These are phyloP conservation scores for Fraxinus ornus DNA, from an alignment of 305 asterid genomes.

Conservation along the genomic window DNA sequence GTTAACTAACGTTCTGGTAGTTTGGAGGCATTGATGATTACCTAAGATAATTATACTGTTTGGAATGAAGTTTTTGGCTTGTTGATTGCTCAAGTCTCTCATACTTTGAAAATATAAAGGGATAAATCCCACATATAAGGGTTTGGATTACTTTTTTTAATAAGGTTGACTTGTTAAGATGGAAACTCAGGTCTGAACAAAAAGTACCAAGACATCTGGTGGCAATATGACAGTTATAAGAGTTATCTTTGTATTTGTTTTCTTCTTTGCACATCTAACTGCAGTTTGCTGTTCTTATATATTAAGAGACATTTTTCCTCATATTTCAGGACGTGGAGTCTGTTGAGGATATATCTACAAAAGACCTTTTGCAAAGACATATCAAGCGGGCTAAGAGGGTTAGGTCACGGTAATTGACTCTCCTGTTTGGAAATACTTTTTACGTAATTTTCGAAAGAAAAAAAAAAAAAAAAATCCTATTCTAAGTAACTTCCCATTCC, in stretches of 20 bases:
- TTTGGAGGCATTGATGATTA: neutral
- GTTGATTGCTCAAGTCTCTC: neutral
- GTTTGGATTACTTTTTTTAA: no score
- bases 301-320: slow-evolving; percentile 11
- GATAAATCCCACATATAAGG: no score
- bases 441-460: neutral
- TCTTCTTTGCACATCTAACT: neutral
- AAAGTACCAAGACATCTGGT: neutral
- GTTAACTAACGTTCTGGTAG: neutral
- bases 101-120: neutral
- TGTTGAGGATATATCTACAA: slow-evolving; percentile 53
- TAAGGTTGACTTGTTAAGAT: no score
- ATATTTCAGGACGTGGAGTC: slow-evolving; percentile 61
- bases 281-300: neutral
- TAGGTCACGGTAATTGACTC: slow-evolving; percentile 62
- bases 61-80: neutral
- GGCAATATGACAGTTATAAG: neutral
- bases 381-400: slow-evolving; percentile 88
- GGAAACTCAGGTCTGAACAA: no score
- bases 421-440: neutral
- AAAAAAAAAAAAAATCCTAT: neutral
- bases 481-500: neutral
- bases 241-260: neutral
- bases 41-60: neutral
- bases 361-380: slow-evolving; percentile 78